Evolutionary conservation across 441 rosid genomes (phyloP).

Genomic region (Melastoma candidum): DNA sequence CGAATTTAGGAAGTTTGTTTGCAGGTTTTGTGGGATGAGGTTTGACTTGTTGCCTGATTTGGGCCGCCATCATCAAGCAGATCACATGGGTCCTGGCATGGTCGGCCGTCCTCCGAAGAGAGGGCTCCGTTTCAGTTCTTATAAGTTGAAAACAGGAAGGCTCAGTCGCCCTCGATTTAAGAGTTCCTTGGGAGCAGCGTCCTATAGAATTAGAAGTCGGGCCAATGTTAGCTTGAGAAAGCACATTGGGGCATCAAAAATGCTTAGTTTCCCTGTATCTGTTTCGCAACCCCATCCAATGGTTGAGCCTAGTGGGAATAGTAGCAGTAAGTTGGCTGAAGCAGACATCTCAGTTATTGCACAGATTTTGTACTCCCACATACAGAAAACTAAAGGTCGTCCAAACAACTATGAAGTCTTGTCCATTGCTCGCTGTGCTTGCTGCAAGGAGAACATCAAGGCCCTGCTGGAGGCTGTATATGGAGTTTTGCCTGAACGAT

Average conservation of each 20-base stretch:
- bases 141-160: conserved; percentile 82
- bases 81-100: conserved; percentile 69
- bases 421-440: conserved; percentile 69
- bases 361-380: conserved; percentile 52
- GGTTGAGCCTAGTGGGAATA: conserved; percentile 18
- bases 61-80: conserved; percentile 98
- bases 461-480: conserved; percentile 66
- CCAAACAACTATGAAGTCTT: conserved; percentile 79
- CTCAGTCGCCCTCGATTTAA: conserved; percentile 79
- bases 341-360: conserved; percentile 66
- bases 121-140: conserved; percentile 63
- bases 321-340: conserved; percentile 44
- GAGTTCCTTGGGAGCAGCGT: conserved; percentile 69
- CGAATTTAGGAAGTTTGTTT: conserved; percentile 43
- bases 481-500: conserved; percentile 63
- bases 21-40: conserved; percentile 86
- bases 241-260: conserved; percentile 58
- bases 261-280: conserved; percentile 25
- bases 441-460: conserved; percentile 81
- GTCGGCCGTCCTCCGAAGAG: conserved; percentile 51
- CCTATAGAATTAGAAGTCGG: conserved; percentile 70
- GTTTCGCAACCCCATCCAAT: conserved; percentile 25
- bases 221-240: conserved; percentile 58
- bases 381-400: conserved; percentile 73
- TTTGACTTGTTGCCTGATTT: conserved; percentile 95